phyloP scores from a whole-genome alignment of 176 grass and related monocot genomes.

The Paspalum vaginatum region DNA sequence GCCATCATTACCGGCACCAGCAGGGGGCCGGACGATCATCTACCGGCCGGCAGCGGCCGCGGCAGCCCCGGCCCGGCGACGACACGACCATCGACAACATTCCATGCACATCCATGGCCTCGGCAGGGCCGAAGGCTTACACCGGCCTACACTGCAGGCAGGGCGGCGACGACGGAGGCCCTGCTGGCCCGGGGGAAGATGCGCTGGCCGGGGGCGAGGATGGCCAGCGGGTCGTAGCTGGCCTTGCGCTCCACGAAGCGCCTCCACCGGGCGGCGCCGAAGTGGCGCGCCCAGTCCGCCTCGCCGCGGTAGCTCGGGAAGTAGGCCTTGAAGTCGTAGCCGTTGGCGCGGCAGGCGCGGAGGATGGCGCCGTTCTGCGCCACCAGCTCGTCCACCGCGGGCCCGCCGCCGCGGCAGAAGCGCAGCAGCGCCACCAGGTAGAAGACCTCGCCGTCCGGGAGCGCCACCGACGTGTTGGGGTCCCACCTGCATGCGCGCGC shows the following conservation, averaged over 20 bases:
- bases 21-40: too few species aligned
- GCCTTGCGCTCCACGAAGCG: slow-evolving; percentile 71
- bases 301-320: slow-evolving; percentile 66
- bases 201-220: slow-evolving; percentile 82
- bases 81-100: too few species aligned
- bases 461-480: slow-evolving; percentile 67
- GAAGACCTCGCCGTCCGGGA: slow-evolving; percentile 79
- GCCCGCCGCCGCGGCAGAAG: slow-evolving; percentile 57
- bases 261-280: slow-evolving; percentile 59
- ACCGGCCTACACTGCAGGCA: too few species aligned
- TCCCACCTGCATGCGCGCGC: slow-evolving; percentile 73
- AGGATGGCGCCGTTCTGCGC: slow-evolving; percentile 74
- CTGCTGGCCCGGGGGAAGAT: slow-evolving; percentile 60
- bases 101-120: too few species aligned
- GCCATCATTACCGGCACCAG: slow-evolving; percentile 37
- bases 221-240: slow-evolving; percentile 71
- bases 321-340: slow-evolving; percentile 91
- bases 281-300: slow-evolving; percentile 75
- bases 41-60: too few species aligned
- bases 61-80: too few species aligned
- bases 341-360: slow-evolving; percentile 56
- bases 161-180: too few species aligned
- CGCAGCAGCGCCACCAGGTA: slow-evolving; percentile 96
- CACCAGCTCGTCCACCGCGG: slow-evolving; percentile 60
- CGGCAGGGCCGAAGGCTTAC: too few species aligned